Evolutionary conservation across 2,329 filamentous ascomycete genomes (phyloP), one percentile per base, ranked within the genome.

Genomic region (Neoascochyta sp.): DNA sequence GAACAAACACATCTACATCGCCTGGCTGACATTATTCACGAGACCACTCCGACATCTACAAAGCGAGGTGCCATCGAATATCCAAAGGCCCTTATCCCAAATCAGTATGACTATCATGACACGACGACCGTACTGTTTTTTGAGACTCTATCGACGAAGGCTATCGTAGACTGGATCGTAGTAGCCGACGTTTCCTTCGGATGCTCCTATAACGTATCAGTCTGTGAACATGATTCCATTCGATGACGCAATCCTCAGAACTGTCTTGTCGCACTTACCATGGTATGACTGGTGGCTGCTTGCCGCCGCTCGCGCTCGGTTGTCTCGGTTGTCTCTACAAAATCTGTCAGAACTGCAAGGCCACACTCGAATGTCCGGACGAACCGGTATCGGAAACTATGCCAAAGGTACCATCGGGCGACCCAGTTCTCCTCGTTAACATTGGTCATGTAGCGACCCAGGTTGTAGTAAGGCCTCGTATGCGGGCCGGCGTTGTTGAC

Each of bases 391-490:
- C 69, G 65, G 39, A 71, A 72, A 36, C 68, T 67, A 43, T 72
- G 69, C 69, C 69, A 73, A 5, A 73, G 57, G 41, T 68, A 66
- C 69, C 69, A 73, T n/a, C 65, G 57, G 16, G 69, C 69, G 20
- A 72, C 65, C 69, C 69, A 72, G 32, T 72, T 73, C 25, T 61
- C 57, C 40, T 69, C 64, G 23, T 63, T 63, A 7, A 63, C 56
- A 7, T 57, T 58, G 27, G 63, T 63, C 11, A 45, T 51, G 31
- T 66, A 66, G 15, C 55, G 54, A 9, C 68, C 69, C 25, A 60
- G 49, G 11, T 66, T 58, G 40, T 70, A 73, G 25, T 63, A 62
- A 1, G 50, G 45, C 25, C 47, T 54, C 5, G 68, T 70, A 10
- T 63, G 50, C 2, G 47, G 45, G 5, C 60, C 56, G n/a, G 68